Evolutionary conservation across 352 stramenopile species (phyloP).

Genomic region (Globisporangium megalacanthum): DNA sequence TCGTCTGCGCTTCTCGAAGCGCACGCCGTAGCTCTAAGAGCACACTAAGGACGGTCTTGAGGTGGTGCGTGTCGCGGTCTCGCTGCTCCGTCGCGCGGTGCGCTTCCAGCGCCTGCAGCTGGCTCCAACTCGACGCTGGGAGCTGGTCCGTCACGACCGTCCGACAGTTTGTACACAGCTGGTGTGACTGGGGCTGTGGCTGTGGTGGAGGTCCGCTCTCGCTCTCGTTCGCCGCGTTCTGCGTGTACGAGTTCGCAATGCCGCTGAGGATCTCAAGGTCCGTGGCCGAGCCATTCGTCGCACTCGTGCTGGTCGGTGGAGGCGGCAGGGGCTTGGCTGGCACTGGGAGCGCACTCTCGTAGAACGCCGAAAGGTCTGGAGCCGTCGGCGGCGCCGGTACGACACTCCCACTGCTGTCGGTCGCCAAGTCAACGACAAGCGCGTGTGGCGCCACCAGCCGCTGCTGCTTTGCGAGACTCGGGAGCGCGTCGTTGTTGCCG

Average conservation of each 20-base stretch:
- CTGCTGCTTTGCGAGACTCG: too few species aligned
- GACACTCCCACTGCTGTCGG: not conserved
- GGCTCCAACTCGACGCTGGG: conserved; percentile 68
- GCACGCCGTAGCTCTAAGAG: conserved; percentile 42
- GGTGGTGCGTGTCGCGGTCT: conserved; percentile 56
- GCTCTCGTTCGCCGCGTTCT: conserved; percentile 23
- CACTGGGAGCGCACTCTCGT: conserved; percentile 23
- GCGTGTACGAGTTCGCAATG: conserved; percentile 80
- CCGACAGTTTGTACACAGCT: conserved; percentile 57
- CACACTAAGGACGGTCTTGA: conserved; percentile 54
- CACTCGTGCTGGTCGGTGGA: conserved; percentile 1
- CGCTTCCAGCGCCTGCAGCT: conserved; percentile 61
- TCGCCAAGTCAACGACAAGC: too few species aligned
- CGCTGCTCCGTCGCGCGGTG: conserved; percentile 46
- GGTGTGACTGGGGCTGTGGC: not conserved
- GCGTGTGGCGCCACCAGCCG: too few species aligned
- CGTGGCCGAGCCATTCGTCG: conserved; percentile 14
- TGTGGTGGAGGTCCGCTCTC: conserved; percentile 12
- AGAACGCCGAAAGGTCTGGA: conserved; percentile 52
- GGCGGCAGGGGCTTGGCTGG: conserved; percentile 20
- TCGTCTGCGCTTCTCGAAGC: conserved; percentile 43
- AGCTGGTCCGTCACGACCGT: conserved; percentile 67
- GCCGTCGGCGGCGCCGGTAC: too few species aligned
- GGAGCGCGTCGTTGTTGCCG: too few species aligned
- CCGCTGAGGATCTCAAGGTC: conserved; percentile 80